Evolutionary conservation across 495 filamentous ascomycete species (phyloP), one percentile per base, ranked within the genome.

Genomic region (Gamarada debralockiae): DNA sequence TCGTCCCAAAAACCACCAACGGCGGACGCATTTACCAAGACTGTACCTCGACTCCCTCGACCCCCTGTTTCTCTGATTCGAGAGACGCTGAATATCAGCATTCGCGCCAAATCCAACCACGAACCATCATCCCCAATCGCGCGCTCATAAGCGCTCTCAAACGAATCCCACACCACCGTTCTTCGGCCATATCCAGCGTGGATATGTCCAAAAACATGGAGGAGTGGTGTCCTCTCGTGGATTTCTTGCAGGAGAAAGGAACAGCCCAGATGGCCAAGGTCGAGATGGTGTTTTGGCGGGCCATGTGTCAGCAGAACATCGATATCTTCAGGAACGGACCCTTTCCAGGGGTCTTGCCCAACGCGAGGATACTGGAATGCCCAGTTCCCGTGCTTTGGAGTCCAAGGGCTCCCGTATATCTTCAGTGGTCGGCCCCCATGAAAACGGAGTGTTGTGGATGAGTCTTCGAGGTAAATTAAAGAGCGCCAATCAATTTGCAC

Each of bases 141-240:
- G 10, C 18, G 9, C 34, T 50, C 48, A 40, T 50, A 50, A 38
- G 33, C 31, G 13, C 1, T 27, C 29, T 50, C 17, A 27, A 50
- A 23, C 14, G 15, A n/a, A 40, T 50, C 34, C 15, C 7, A 50
- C 17, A 40, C 13, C 10, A 50, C 14, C 34, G 24, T 39, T 24
- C 23, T 27, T 13, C 18, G 12, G 14, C 82, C 82, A 44, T 73
- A 63, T 15, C 74, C 79, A 53, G 70, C 81, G 67, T 97, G 92
- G 27, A 92, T 75, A 64, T 97, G 92, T 1, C 90, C 92, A 67
- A 92, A 95, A 50, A 95, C 77, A 67, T 96, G 92, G 15, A 96
- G 70, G 24, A 69, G 70, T 2, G 92, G 92, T 51, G 80, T 81
- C 21, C 90, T 79, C 29, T 81, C 76, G 86, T 88, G 90, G 31